phyloP scores from a whole-genome alignment of 2,329 filamentous ascomycete genomes.

The Trichophyton mentagrophytes region DNA sequence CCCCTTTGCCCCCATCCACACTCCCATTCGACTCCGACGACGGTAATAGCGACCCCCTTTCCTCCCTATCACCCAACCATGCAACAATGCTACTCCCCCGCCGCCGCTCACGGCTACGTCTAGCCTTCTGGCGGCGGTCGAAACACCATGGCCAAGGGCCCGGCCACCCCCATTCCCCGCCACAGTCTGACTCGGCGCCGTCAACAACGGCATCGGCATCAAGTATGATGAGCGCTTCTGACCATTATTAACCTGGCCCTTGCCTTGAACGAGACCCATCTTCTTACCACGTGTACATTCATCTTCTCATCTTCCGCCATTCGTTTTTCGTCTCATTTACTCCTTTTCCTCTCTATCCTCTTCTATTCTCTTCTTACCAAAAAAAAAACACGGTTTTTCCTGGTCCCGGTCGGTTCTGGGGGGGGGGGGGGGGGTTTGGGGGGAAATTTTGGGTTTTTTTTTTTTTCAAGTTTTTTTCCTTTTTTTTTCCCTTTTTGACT shows the following conservation, averaged over 20 bases:
- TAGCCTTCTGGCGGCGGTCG: constrained; percentile 28
- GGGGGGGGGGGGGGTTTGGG: no score
- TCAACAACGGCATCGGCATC: neutral
- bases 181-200: neutral
- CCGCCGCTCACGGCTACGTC: constrained; percentile 27
- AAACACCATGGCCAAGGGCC: neutral
- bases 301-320: neutral
- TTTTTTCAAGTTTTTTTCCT: neutral
- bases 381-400: neutral
- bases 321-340: no score
- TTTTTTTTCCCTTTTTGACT: neutral
- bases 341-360: neutral
- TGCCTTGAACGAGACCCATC: neutral
- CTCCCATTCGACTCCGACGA: neutral
- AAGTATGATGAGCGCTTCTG: neutral
- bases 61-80: neutral
- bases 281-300: neutral
- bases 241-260: neutral
- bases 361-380: neutral
- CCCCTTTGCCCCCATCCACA: neutral
- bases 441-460: no score
- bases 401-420: neutral
- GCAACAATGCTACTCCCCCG: constrained; percentile 19
- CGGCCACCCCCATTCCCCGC: neutral
- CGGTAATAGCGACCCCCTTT: neutral